Evolutionary conservation across 305 asterid genomes (phyloP), one percentile per base, ranked within the genome.

Genomic region (Plantago lanceolata): DNA sequence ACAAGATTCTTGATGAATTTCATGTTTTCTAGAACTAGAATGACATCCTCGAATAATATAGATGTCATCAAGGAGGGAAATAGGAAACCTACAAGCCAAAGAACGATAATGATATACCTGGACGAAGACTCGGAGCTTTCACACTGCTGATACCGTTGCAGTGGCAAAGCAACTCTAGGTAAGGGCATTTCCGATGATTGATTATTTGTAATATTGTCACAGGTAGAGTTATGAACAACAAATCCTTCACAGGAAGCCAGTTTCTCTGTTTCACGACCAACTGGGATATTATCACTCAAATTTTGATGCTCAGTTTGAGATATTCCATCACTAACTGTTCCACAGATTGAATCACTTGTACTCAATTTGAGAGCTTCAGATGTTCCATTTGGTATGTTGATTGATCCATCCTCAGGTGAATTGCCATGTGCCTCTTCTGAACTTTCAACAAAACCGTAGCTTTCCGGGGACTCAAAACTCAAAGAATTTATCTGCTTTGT

Each of bases 71-170:
- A 20, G 33, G 60, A 55, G 60, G 44, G 17, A 55, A 26, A 14
- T 28, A 55, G 15, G 59, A 55, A 26, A 16, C 0, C 9, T 6
- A 12, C 33, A 55, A 26, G 8, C 31, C 28, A 54, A 55, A 4
- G 1, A 55, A 26, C 26, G 15, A 55, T 59, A 57, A 74, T 20
- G 69, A 35, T 12, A 66, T 79, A 90, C 99, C 99, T 88, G 54
- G 85, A 69, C 53, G 95, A 84, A 76, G 96, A 87, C 71, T 90
- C 97, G 2, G 96, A 86, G 79, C 95, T 84, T 69, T 84, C 97
- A 45, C 81, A 80, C 50, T 77, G 97, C 73, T 87, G 93, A 80
- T 66, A 77, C 57, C 84, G 84, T 48, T 83, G 63, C 53, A 83
- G 76, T 37, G 96, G 86, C 66, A 80, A 81, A 67, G 71, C 85